Evolutionary conservation across 192 early-diverging fungal species (phyloP), one percentile per base, ranked within the genome.

Genomic region (Backusella tuberculispora): DNA sequence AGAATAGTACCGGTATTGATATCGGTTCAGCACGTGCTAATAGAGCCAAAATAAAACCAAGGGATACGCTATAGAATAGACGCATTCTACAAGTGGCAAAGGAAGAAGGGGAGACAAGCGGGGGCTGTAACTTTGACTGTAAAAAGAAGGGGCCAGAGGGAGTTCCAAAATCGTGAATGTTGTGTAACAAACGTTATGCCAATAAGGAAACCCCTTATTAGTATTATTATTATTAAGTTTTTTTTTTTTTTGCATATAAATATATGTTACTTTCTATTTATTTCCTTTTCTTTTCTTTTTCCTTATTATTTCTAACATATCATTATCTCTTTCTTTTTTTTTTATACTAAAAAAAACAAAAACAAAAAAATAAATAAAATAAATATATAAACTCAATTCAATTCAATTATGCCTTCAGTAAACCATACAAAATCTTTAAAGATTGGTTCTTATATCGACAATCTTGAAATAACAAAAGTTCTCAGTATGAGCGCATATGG

Each of bases 401-500:
- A 66, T 38, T 66, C 34, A 66, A 38, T 40, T 40, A 40, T 40
- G 34, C 64, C 64, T 3, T 15, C 64, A 34, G 24, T 43, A 24
- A 8, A 26, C 46, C 41, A 29, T 26, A 42, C 15, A 24, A 69
- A 24, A 45, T 17, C 41, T 12, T 45, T 75, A 29, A 40, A 67
- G 13, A 71, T 80, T 29, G 79, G 81, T 10, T 72, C 29, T 40
- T 40, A 42, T 46, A 77, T 88, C 43, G 83, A 86, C 24, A 74
- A 80, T 72, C 66, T 86, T 3, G 79, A 86, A 15, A 77, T 88
- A 4, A 66, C 81, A 21, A 74, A 83, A 21, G 80, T 91, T 44
- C 83, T 94, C 12, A 92, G 93, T 53, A 80, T 86, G 63, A 92
- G 93, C 47, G 90, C 91, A 6, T 94, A 93, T 68, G 93, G 91